Base-by-base conservation (phyloP, 176 grass and related monocot species). In the Miscanthus lutarioriparius region DNA sequence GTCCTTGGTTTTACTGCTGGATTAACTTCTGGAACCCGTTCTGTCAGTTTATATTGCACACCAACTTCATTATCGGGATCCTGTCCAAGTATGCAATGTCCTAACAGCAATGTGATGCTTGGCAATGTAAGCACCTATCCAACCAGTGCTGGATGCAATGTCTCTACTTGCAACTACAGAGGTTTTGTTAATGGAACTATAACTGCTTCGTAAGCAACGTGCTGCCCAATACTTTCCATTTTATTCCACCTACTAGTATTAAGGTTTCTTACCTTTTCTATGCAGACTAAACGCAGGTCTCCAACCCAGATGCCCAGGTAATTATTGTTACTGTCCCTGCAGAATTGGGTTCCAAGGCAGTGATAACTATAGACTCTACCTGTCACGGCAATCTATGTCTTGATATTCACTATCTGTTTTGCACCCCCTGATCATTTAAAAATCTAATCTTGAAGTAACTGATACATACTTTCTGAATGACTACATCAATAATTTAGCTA, bases 111-210 rank as follows among this genome's bases (percentile, higher is more conserved):
- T 77, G 83, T 92, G 73, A 82, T 99, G 67, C 87, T 99, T 22
- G 91, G 96, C 48, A 99, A 99, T 80, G 38, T 87, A 20, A 96
- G 86, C 39, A 48, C 82, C 56, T 74, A 77, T 40, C 35, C 81
- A 54, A 99, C 88, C 11, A 88, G 72, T 73, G 90, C 88, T 36
- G 97, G 97, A 79, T 99, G 97, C 90, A 99, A 94, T 47, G 83
- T 96, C 49, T 94, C 97, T 44, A 89, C 93, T 20, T 99, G 93
- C 81, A 89, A 48, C 41, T 99, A 99, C 8, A 86, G 78, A 66
- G 97, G 97, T 68, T 99, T 99, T 72, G 84, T 96, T 17, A 99
- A 96, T 76, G 96, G 93, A 41, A 84, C 90, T 40, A 94, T 99
- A 81, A 39, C 64, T 68, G 86, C 96, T 27, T 86, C 41, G 93